A percentile compares a stretch with the other conserved stretches of the same genome.
Evolutionary conservation across 2,329 filamentous ascomycete genomes (phyloP).

Genomic region (Albifimbria verrucaria): DNA sequence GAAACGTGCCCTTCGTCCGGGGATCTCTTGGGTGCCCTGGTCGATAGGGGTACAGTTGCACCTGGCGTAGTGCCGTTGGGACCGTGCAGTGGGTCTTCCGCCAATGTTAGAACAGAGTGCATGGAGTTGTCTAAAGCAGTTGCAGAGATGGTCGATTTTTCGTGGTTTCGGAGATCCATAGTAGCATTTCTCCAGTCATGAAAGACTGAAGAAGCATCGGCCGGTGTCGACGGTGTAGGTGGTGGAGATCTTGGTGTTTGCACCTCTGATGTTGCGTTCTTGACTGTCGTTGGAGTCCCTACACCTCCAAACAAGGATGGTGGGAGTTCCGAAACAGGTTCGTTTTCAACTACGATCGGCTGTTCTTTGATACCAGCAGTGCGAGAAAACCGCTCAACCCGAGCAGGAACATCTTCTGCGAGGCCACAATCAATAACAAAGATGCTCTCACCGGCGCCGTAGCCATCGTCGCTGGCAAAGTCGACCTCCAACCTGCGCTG

Average conservation of each 20-base stretch:
- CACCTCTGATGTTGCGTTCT: constrained; percentile 11
- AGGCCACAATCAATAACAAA: constrained; percentile 71
- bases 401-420: constrained; percentile 50
- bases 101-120: constrained; percentile 65
- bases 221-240: constrained; percentile 17
- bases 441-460: constrained; percentile 71
- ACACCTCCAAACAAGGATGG: constrained; percentile 28
- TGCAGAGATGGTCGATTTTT: constrained; percentile 62
- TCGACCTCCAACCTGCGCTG: constrained; percentile 79
- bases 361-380: constrained; percentile 17
- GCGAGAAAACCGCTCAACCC: constrained; percentile 43
- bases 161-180: constrained; percentile 53
- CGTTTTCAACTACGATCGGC: constrained; percentile 5
- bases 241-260: constrained; percentile 18
- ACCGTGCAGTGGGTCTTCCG: constrained; percentile 68
- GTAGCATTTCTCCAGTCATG: constrained; percentile 28
- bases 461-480: constrained; percentile 78
- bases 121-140: constrained; percentile 71
- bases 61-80: constrained; percentile 44
- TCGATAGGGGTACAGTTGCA: constrained; percentile 42
- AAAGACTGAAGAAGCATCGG: constrained; percentile 10
- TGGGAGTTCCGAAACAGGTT: constrained; percentile 6
- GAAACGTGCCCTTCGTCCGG: constrained; percentile 79
- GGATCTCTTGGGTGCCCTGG: constrained; percentile 57
- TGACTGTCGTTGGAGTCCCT: not conserved